Evolutionary conservation across 1,139 yeast genomes (phyloP), one percentile per base, ranked within the genome.

Genomic region (Sugiyamaella novakii): DNA sequence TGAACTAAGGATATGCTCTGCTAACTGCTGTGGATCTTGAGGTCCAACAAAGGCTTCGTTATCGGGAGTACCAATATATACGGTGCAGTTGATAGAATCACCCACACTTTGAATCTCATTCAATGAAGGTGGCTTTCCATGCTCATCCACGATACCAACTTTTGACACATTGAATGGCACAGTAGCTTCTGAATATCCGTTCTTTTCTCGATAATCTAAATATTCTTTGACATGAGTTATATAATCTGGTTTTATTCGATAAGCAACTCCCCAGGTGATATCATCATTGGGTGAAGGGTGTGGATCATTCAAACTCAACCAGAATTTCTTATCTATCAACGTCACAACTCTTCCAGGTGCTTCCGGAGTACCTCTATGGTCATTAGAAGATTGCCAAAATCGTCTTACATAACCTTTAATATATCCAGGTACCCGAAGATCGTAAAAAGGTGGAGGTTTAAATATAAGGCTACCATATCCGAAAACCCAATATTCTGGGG

Each of bases 391-490:
- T 67, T 89, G 96, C 97, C 97, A 91, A 64, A 91, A 91, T 48
- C 96, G 71, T 19, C 98, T 74, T 2, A 84, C 78, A 58, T 74
- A 88, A 1, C 96, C 96, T 50, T 76, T 74, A 24, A 91, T 74
- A 53, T 82, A 79, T 0, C 97, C 97, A 0, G 87, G 81, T 6
- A 86, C 80, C 35, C 80, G 71, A 55, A 78, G 75, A 41, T 75
- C 76, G 15, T 78, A 75, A 52, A 80, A 79, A 18, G 95, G 92
- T 0, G 97, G 97, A 0, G 96, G 97, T 62, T 89, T 91, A 75
- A 85, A 91, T 21, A 91, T 82, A 47, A 91, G 72, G 0, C 96
- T 86, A 1, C 98, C 98, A 62, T 91, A 91, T 2, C 97, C 97
- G 21, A 89, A 83, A 14, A 91, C 77, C 95, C 96, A 89, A 54